phyloP scores from a whole-genome alignment of 208 protist genomes.

The Acanthamoeba royreba region DNA sequence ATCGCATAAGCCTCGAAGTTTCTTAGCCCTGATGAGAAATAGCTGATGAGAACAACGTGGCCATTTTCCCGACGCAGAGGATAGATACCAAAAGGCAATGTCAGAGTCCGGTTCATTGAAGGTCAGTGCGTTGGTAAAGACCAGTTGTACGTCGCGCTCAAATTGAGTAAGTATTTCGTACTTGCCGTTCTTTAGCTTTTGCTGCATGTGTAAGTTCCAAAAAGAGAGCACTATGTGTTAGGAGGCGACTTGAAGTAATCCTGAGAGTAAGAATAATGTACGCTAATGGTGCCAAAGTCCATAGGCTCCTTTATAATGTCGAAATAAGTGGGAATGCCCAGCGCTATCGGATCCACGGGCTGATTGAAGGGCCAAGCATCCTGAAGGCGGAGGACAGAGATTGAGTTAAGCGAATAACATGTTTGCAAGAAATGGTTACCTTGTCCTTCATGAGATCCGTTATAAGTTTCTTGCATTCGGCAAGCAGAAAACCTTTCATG shows the following conservation, averaged over 20 bases:
- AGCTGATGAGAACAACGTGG: background rate
- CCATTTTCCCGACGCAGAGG: background rate
- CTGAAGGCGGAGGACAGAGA: background rate
- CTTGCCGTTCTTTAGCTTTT: background rate
- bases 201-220: background rate
- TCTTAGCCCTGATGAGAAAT: background rate
- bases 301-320: constrained; percentile 80
- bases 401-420: background rate
- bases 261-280: background rate
- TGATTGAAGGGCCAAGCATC: constrained; percentile 65
- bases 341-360: constrained; percentile 76
- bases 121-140: background rate
- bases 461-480: background rate
- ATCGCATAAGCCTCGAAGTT: background rate
- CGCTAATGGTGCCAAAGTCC: constrained; percentile 73
- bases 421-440: background rate
- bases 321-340: constrained; percentile 78
- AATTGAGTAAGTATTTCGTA: background rate
- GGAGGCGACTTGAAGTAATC: background rate
- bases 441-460: background rate
- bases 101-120: background rate
- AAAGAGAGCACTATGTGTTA: background rate
- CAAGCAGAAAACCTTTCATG: background rate
- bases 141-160: background rate
- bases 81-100: background rate